Percentiles rank a stretch among this genome's conserved stretches.
Evolutionary conservation across 2,329 filamentous ascomycete genomes (phyloP).

Genomic region (Diaporthe batatas): DNA sequence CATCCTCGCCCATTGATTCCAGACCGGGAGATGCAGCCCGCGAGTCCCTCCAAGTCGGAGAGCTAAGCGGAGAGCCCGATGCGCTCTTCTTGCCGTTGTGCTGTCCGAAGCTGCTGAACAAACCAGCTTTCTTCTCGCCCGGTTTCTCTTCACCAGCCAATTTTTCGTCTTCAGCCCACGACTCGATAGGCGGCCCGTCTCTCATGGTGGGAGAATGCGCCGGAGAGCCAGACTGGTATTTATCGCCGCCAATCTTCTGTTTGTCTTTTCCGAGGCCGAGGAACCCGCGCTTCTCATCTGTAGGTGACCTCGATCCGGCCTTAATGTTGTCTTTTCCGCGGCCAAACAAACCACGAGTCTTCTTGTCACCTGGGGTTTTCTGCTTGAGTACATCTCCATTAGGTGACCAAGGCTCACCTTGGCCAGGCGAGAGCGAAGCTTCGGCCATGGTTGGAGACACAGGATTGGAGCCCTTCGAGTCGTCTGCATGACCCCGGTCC

Average conservation of each 20-base stretch:
- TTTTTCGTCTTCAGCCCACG: neutral
- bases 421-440: neutral
- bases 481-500: neutral
- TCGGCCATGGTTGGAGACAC: neutral
- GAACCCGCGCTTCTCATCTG: neutral
- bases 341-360: neutral
- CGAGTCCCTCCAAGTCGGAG: neutral
- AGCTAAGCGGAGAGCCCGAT: neutral
- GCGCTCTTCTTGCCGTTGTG: slow-evolving; percentile 19
- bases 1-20: neutral
- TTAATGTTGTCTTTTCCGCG: neutral
- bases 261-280: neutral
- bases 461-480: neutral
- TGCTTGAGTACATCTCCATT: neutral
- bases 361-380: neutral
- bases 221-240: neutral
- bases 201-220: neutral
- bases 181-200: neutral
- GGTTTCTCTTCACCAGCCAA: neutral
- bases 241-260: neutral
- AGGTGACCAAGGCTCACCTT: neutral
- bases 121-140: slow-evolving; percentile 3
- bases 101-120: neutral
- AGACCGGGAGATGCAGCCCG: neutral
- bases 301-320: neutral